phyloP scores from a whole-genome alignment of 768 basidiomycete genomes.

The Suillus discolor region DNA sequence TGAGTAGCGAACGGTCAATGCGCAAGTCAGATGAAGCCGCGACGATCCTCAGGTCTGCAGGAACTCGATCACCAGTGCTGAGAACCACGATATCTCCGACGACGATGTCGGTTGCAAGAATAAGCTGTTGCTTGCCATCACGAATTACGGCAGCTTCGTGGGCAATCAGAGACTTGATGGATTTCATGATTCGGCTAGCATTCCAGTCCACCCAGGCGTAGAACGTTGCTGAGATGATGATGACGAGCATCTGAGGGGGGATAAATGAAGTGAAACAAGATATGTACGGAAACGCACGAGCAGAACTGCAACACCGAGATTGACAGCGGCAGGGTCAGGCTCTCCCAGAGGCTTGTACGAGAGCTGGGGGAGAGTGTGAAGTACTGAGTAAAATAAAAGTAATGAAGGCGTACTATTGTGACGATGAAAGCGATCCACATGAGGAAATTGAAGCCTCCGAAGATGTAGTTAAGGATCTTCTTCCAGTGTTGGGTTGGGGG shows the following conservation, averaged over 20 bases:
- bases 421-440: conserved; percentile 59
- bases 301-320: conserved; percentile 54
- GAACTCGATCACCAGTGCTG: conserved; percentile 56
- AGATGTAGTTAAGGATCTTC: conserved; percentile 54
- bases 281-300: conserved; percentile 37
- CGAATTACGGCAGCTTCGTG: conserved; percentile 59
- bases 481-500: conserved; percentile 49
- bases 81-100: conserved; percentile 59
- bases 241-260: conserved; percentile 41
- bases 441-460: conserved; percentile 60
- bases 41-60: conserved; percentile 60
- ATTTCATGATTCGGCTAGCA: conserved; percentile 52
- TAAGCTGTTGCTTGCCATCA: conserved; percentile 47
- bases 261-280: conserved; percentile 13
- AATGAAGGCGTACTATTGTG: conserved; percentile 36
- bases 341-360: conserved; percentile 54
- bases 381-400: neutral
- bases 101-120: conserved; percentile 56
- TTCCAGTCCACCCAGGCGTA: conserved; percentile 56
- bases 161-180: conserved; percentile 60
- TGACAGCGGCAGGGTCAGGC: conserved; percentile 41
- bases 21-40: conserved; percentile 52
- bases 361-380: conserved; percentile 36
- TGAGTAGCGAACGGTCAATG: conserved; percentile 56
- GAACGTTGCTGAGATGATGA: conserved; percentile 44